Evolutionary conservation across 2,329 filamentous ascomycete species (phyloP).

Genomic region (Sporothrix variecibatus): DNA sequence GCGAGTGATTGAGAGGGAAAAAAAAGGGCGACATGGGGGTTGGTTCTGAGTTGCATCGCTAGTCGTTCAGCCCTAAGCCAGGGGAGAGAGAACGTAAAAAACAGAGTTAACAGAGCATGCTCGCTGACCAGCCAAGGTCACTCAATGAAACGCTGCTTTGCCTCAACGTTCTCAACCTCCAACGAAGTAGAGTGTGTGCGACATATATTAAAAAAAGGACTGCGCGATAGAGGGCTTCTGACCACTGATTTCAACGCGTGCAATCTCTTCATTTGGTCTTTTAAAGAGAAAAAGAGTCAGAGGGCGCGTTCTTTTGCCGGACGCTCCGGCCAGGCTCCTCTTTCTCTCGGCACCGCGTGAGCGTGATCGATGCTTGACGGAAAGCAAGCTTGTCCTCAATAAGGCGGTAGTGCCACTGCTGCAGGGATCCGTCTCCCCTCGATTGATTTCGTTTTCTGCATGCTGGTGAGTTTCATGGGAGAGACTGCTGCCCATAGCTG

Average conservation of each 20-base stretch:
- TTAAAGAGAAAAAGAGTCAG: not conserved
- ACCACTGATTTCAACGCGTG: not conserved
- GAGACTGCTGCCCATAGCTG: not conserved
- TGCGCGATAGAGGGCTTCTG: not conserved
- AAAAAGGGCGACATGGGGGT: not conserved
- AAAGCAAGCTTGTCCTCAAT: not conserved
- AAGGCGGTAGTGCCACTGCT: not conserved
- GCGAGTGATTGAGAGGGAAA: not conserved
- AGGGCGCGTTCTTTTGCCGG: not conserved
- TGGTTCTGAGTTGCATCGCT: not conserved
- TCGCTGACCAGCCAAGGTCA: not conserved
- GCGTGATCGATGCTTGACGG: not conserved
- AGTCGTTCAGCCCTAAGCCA: slow-evolving; percentile 18
- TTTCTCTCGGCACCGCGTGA: not conserved
- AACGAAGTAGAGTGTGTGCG: not conserved
- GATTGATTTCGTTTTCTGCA: not conserved
- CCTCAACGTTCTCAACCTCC: not conserved
- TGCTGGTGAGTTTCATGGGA: not conserved
- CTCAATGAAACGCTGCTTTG: slow-evolving; percentile 5
- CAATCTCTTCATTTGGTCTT: not conserved
- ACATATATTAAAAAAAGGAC: not conserved
- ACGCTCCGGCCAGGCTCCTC: not conserved
- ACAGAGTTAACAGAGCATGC: not conserved
- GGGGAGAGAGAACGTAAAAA: slow-evolving; percentile 5
- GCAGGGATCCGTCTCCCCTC: not conserved